These are phyloP conservation scores for Flaveria linearis DNA, from an alignment of 129 eudicot species.

Conservation along the genomic window DNA sequence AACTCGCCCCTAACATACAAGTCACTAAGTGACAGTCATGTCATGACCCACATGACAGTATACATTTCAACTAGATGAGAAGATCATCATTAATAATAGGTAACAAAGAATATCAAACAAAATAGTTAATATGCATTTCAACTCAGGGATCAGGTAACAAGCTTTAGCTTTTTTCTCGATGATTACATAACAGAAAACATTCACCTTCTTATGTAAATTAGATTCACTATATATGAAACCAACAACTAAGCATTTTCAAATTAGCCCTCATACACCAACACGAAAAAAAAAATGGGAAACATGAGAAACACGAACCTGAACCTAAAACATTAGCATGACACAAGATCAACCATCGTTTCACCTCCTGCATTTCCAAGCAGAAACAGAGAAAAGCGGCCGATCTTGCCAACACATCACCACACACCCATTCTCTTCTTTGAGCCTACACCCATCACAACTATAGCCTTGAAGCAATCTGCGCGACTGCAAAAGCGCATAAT, in stretches of 20 bases:
- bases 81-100: neutral
- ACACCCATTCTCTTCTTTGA: slow-evolving; percentile 5
- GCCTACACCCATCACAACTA: neutral
- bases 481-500: slow-evolving; percentile 2
- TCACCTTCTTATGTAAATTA: neutral
- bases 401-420: neutral
- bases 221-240: neutral
- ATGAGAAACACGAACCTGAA: neutral
- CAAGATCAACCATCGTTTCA: neutral
- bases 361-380: neutral
- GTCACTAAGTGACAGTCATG: no score
- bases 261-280: neutral
- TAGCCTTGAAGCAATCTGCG: neutral
- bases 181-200: neutral
- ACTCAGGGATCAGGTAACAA: neutral
- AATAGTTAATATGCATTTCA: neutral
- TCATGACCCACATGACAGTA: no score
- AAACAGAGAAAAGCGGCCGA: neutral
- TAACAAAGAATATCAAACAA: neutral
- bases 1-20: no score
- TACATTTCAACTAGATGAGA: neutral
- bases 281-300: neutral
- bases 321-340: neutral
- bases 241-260: neutral
- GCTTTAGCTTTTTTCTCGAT: neutral